Conservation (phyloP, 192 early-diverging fungal species). For the Backusella mclennaniae region DNA sequence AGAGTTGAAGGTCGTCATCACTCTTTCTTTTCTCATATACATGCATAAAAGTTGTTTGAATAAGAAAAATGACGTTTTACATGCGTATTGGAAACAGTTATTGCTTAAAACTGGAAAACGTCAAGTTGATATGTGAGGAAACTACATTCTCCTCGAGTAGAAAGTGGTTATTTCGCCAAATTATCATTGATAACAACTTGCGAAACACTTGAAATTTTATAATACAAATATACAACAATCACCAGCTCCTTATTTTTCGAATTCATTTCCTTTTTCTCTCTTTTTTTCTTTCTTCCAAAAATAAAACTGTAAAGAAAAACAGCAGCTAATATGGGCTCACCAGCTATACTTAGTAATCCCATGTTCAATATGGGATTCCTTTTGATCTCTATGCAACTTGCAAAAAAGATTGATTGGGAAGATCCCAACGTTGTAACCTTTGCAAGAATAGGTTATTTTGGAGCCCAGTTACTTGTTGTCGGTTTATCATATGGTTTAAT, state of each 20-base stretch:
- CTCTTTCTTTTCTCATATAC: no score
- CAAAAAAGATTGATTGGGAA: constrained; percentile 70
- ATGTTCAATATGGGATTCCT: constrained; percentile 61
- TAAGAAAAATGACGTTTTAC: no score
- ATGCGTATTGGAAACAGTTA: no score
- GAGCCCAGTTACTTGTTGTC: constrained; percentile 57
- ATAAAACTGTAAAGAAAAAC: background rate
- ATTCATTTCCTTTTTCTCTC: background rate
- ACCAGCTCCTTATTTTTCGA: no score
- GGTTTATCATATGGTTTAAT: constrained; percentile 40
- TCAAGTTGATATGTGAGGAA: no score
- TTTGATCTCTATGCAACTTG: constrained; percentile 67
- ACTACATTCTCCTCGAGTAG: no score
- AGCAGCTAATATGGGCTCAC: constrained; percentile 29
- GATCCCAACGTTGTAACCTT: constrained; percentile 55
- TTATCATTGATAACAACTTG: background rate
- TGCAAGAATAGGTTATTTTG: constrained; percentile 59
- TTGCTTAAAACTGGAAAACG: no score
- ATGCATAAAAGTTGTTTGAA: no score
- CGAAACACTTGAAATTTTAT: background rate
- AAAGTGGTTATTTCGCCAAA: no score
- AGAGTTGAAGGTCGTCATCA: no score
- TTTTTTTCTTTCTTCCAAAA: background rate
- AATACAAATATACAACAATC: background rate
- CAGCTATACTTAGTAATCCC: constrained; percentile 26